These are phyloP conservation scores for Tylopilus plumbeoviolaceoides DNA, from an alignment of 768 basidiomycete genomes.

Conservation along the genomic window DNA sequence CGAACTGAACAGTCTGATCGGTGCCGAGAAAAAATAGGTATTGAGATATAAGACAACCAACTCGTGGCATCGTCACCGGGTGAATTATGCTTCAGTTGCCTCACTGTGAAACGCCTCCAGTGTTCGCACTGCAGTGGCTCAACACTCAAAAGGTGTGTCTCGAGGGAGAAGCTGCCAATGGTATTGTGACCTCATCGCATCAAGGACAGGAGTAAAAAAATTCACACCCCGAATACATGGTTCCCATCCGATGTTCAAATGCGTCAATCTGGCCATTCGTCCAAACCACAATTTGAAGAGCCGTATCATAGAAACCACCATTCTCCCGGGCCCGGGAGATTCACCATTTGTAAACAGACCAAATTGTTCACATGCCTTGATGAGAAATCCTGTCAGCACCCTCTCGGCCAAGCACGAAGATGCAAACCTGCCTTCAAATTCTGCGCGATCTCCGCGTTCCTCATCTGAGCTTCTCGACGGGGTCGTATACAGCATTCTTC, in stretches of 20 bases:
- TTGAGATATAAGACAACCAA: background rate
- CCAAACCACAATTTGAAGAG: too few relatives aligned
- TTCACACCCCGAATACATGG: too few relatives aligned
- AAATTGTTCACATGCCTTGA: background rate
- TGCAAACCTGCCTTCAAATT: background rate
- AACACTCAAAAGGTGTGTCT: background rate
- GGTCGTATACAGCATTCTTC: background rate
- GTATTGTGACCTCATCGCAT: background rate
- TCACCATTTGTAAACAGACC: background rate
- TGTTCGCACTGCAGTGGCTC: background rate
- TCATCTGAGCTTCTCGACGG: background rate
- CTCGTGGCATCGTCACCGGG: background rate
- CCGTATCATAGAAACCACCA: too few relatives aligned
- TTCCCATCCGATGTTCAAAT: background rate
- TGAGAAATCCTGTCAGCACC: background rate
- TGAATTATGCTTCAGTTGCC: background rate
- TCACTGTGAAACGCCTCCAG: background rate
- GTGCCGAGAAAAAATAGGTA: background rate
- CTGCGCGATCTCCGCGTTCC: background rate
- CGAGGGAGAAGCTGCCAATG: background rate
- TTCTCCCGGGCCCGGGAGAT: too few relatives aligned
- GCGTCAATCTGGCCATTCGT: too few relatives aligned
- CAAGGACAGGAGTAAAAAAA: background rate
- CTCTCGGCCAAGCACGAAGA: background rate
- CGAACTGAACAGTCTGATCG: background rate